Conservation (phyloP, 208 protist genomes). For the Acanthamoeba royreba region DNA sequence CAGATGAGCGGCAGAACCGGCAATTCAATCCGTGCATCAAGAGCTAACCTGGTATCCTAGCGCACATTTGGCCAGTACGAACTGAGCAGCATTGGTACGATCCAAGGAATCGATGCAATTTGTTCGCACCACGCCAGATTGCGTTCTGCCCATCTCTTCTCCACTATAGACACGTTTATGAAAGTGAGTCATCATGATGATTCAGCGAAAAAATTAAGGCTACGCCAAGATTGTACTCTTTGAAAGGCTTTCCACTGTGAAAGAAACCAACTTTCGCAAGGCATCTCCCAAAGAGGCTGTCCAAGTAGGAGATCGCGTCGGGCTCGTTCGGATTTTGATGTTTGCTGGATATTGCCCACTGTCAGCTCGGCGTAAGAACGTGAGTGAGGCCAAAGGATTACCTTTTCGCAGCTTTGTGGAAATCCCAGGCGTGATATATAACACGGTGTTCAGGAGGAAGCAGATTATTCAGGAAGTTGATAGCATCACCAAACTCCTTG, state of each 20-base stretch:
- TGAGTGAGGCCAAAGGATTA: background rate
- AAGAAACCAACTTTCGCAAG: background rate
- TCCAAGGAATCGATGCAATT: constrained; percentile 98
- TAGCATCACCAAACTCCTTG: constrained; percentile 77
- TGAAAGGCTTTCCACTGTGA: background rate
- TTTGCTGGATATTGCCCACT: background rate
- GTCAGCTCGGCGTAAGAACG: background rate
- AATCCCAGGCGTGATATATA: constrained; percentile 85
- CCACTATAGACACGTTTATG: background rate
- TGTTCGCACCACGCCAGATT: constrained; percentile 89
- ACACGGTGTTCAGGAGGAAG: constrained; percentile 74
- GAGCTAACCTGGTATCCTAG: constrained; percentile 67
- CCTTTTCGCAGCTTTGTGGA: constrained; percentile 69
- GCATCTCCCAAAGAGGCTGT: background rate
- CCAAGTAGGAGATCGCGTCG: background rate
- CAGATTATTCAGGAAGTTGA: constrained; percentile 79
- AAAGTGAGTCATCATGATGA: background rate
- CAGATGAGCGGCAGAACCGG: background rate
- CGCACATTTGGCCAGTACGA: constrained; percentile 85
- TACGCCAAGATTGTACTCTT: background rate
- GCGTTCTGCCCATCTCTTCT: constrained; percentile 53
- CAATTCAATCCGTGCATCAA: background rate
- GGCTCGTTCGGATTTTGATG: background rate
- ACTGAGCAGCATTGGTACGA: constrained; percentile 95
- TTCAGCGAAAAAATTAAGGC: background rate